These are phyloP conservation scores for Mycena maculata DNA, from an alignment of 768 basidiomycete genomes.

Conservation along the genomic window DNA sequence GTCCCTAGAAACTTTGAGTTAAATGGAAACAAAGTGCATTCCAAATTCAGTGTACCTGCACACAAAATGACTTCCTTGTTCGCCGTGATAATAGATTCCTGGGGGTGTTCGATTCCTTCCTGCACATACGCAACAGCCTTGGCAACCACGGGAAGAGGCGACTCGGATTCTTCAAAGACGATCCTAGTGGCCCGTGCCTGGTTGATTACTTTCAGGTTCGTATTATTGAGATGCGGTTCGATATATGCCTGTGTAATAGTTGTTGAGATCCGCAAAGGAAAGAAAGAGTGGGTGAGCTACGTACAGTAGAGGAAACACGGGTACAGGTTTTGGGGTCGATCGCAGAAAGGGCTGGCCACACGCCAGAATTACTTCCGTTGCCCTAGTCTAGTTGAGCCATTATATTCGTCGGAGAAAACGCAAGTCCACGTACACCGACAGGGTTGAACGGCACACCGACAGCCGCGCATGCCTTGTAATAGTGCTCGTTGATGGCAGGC, in stretches of 20 bases:
- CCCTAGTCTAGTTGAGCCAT: not conserved
- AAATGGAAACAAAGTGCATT: not conserved
- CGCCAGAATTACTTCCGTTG: slow-evolving; percentile 1
- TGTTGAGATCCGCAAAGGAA: not conserved
- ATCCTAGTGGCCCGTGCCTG: not conserved
- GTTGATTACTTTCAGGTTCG: not conserved
- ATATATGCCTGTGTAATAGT: not conserved
- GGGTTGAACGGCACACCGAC: slow-evolving; percentile 6
- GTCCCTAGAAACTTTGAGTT: not conserved
- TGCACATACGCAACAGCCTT: not conserved
- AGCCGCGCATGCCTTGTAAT: slow-evolving; percentile 4
- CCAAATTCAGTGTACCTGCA: not conserved
- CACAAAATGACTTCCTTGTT: slow-evolving; percentile 13
- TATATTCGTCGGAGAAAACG: not conserved
- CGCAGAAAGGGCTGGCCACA: slow-evolving; percentile 11
- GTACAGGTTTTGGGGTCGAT: not conserved
- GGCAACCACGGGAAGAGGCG: no score
- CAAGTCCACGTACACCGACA: not conserved
- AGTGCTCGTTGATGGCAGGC: not conserved
- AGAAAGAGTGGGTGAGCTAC: no score
- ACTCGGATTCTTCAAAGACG: not conserved
- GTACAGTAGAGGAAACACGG: slow-evolving; percentile 1
- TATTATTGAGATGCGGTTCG: not conserved
- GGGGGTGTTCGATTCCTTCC: not conserved
- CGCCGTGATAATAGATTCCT: not conserved